Percentiles rank a stretch among this genome's conserved stretches.
Evolutionary conservation across 805 yeast genomes (phyloP).

Genomic region (Hanseniaspora clermontiae): DNA sequence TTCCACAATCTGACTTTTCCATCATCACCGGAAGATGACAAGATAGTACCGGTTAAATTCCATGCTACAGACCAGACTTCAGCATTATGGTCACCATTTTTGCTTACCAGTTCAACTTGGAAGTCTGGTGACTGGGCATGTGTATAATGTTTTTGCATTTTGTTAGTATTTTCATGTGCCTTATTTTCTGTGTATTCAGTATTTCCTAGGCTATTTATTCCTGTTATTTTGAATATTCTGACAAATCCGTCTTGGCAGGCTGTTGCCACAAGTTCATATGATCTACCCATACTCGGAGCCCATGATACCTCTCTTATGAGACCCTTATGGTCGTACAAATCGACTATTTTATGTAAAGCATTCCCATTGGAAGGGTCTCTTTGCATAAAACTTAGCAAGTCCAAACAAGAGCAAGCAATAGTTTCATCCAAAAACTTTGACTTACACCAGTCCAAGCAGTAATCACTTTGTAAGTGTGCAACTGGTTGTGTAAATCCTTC

Average conservation of each 20-base stretch:
- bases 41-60: slow-evolving; percentile 85
- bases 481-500: slow-evolving; percentile 47
- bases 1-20: slow-evolving; percentile 89
- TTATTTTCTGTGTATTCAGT: slow-evolving; percentile 7
- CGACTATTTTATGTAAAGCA: slow-evolving; percentile 44
- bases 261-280: slow-evolving; percentile 79
- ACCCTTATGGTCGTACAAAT: slow-evolving; percentile 73
- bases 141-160: slow-evolving; percentile 13
- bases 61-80: slow-evolving; percentile 96
- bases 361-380: slow-evolving; percentile 33
- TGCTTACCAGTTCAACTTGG: slow-evolving; percentile 49
- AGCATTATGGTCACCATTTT: slow-evolving; percentile 62
- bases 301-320: slow-evolving; percentile 79
- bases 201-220: neutral
- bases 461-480: slow-evolving; percentile 69
- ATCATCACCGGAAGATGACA: slow-evolving; percentile 91
- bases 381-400: slow-evolving; percentile 71
- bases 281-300: slow-evolving; percentile 95
- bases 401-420: slow-evolving; percentile 71
- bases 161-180: slow-evolving; percentile 11
- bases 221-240: slow-evolving; percentile 58
- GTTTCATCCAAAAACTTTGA: slow-evolving; percentile 71
- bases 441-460: slow-evolving; percentile 82
- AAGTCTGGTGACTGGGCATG: slow-evolving; percentile 15
- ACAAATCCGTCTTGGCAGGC: slow-evolving; percentile 92